Percentiles rank a stretch among this genome's conserved stretches.
Conservation (phyloP, 73 alveolate species). For the Paraurostyla sp. region DNA sequence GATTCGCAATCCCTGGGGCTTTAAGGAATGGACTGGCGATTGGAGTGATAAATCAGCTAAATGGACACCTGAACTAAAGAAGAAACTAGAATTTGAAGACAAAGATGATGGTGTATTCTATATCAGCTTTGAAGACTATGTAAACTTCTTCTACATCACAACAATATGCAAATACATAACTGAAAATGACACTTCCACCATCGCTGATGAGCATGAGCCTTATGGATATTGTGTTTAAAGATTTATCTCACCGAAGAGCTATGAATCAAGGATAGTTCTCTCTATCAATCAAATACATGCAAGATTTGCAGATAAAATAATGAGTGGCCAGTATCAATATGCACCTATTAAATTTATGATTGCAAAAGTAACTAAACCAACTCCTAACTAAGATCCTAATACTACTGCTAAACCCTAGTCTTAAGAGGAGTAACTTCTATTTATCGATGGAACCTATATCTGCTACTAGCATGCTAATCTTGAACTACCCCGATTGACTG, state of each 20-base stretch:
- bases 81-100: slow-evolving; percentile 77
- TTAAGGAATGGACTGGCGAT: slow-evolving; percentile 90
- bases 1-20: slow-evolving; percentile 89
- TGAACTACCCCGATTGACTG: neutral
- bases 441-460: slow-evolving; percentile 51
- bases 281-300: slow-evolving; percentile 25
- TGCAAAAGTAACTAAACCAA: neutral
- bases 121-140: slow-evolving; percentile 92
- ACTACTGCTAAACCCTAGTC: slow-evolving; percentile 71
- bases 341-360: slow-evolving; percentile 42
- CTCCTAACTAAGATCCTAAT: slow-evolving; percentile 24
- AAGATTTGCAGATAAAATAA: slow-evolving; percentile 10
- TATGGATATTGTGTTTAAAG: neutral
- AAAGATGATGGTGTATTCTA: slow-evolving; percentile 92
- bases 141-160: slow-evolving; percentile 69
- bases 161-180: slow-evolving; percentile 45
- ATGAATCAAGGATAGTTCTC: neutral
- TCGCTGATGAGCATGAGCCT: neutral
- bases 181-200: neutral
- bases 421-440: neutral
- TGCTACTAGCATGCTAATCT: neutral
- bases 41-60: slow-evolving; percentile 94
- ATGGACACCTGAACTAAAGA: slow-evolving; percentile 92
- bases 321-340: slow-evolving; percentile 31
- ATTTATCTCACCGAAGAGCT: neutral